Percentiles rank a stretch among this genome's conserved stretches.
Evolutionary conservation across 768 basidiomycete genomes (phyloP).

Genomic region (Lentinula edodes): DNA sequence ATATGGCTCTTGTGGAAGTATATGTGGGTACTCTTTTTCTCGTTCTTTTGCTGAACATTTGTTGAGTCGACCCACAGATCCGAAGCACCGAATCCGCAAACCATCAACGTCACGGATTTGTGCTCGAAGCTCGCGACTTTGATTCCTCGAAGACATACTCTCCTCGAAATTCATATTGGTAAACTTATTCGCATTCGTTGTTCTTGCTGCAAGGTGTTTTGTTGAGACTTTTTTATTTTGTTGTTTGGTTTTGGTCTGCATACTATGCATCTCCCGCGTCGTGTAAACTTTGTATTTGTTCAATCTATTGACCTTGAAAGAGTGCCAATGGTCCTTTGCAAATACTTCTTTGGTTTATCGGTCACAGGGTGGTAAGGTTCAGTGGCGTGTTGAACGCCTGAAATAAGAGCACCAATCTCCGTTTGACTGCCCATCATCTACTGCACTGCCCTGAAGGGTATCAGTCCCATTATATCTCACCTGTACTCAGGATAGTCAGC

Average conservation of each 20-base stretch:
- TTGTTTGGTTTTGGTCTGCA: background rate
- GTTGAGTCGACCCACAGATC: background rate
- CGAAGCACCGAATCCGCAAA: background rate
- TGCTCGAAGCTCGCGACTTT: conserved; percentile 1
- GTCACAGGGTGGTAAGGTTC: background rate
- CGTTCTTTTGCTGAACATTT: background rate
- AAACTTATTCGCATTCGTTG: background rate
- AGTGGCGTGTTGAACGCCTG: background rate
- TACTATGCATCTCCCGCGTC: background rate
- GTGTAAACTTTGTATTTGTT: background rate
- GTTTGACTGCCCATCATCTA: background rate
- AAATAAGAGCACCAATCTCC: background rate
- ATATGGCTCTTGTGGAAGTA: conserved; percentile 16
- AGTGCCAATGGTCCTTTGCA: background rate
- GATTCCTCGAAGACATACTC: background rate
- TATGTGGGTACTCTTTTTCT: conserved; percentile 14
- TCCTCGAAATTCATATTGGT: background rate
- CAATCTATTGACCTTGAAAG: background rate
- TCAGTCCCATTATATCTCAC: background rate
- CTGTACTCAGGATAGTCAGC: too few species aligned
- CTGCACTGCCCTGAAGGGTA: background rate
- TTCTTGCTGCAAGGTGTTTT: background rate
- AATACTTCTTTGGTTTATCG: background rate
- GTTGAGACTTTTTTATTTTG: background rate
- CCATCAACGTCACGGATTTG: background rate